Percentiles rank a stretch among this genome's conserved stretches.
phyloP scores from a whole-genome alignment of 169 alveolate species.

The Plasmodium ovale region DNA sequence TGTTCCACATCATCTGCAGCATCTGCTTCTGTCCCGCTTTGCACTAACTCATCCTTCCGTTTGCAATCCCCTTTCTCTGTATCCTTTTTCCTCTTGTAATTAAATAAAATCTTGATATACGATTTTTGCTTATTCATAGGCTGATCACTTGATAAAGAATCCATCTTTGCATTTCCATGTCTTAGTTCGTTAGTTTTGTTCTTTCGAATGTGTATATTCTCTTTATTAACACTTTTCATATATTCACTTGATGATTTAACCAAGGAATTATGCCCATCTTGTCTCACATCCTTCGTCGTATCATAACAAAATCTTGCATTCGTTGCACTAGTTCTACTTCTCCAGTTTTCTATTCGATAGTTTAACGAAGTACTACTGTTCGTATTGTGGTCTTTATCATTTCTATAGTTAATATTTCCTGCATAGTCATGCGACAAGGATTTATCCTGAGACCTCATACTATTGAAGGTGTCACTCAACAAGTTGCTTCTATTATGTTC shows the following conservation, averaged over 20 bases:
- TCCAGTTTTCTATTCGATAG: background rate
- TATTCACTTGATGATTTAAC: background rate
- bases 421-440: too few relatives aligned
- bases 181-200: background rate
- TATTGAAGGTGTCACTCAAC: too few relatives aligned
- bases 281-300: background rate
- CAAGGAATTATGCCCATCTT: background rate
- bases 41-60: background rate
- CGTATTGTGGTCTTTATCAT: too few relatives aligned
- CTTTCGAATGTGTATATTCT: background rate
- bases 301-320: background rate
- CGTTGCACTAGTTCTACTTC: background rate
- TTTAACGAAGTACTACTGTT: background rate
- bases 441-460: too few relatives aligned
- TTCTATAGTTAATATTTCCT: too few relatives aligned
- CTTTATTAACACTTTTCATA: background rate
- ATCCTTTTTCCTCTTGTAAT: conserved; percentile 13
- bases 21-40: background rate
- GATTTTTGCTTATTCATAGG: conserved; percentile 10
- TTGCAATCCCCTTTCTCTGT: background rate
- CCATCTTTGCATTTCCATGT: background rate
- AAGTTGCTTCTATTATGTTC: too few relatives aligned
- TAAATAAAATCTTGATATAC: conserved; percentile 31
- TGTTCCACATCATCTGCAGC: background rate
- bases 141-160: conserved; percentile 5